A percentile compares a stretch with the other conserved stretches of the same genome.
Evolutionary conservation across 768 basidiomycete genomes (phyloP).

Genomic region (Austroboletus eburneus): DNA sequence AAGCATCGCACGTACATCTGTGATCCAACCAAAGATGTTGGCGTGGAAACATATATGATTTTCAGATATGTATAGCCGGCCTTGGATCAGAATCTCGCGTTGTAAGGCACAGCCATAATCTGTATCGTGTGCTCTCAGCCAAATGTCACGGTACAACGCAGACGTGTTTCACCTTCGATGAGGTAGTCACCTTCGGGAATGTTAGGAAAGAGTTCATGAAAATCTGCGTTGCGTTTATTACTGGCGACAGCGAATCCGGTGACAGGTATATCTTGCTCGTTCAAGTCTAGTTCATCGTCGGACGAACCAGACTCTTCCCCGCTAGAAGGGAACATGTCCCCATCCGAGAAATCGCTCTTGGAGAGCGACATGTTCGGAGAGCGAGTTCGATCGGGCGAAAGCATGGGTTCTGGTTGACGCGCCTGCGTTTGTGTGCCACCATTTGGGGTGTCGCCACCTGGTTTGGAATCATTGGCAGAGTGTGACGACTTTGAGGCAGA

Average conservation of each 20-base stretch:
- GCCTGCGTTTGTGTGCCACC: constrained; percentile 3
- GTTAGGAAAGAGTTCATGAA: constrained; percentile 86
- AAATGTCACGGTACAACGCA: neutral
- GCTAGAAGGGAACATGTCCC: constrained; percentile 23
- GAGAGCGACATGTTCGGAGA: constrained; percentile 18
- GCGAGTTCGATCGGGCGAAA: constrained; percentile 9
- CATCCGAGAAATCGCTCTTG: constrained; percentile 28
- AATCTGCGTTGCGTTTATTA: constrained; percentile 90
- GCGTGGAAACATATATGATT: constrained; percentile 99
- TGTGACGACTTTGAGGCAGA: constrained; percentile 16
- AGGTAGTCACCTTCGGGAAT: constrained; percentile 96
- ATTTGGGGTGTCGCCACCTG: constrained; percentile 3
- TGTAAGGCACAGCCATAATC: constrained; percentile 98
- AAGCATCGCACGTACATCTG: constrained; percentile 61
- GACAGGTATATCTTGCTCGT: constrained; percentile 74
- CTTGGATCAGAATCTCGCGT: constrained; percentile 95
- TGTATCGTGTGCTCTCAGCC: constrained; percentile 28
- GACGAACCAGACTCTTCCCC: constrained; percentile 31
- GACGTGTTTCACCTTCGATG: constrained; percentile 75
- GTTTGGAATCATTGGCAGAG: constrained; percentile 13
- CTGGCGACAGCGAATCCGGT: constrained; percentile 98
- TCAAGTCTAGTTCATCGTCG: constrained; percentile 32
- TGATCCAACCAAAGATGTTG: constrained; percentile 99
- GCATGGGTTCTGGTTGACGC: constrained; percentile 1
- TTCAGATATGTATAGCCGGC: constrained; percentile 93